A percentile compares a stretch with the other conserved stretches of the same genome.
Evolutionary conservation across 352 stramenopile genomes (phyloP).

Genomic region (Globisporangium rhizosaccharum): DNA sequence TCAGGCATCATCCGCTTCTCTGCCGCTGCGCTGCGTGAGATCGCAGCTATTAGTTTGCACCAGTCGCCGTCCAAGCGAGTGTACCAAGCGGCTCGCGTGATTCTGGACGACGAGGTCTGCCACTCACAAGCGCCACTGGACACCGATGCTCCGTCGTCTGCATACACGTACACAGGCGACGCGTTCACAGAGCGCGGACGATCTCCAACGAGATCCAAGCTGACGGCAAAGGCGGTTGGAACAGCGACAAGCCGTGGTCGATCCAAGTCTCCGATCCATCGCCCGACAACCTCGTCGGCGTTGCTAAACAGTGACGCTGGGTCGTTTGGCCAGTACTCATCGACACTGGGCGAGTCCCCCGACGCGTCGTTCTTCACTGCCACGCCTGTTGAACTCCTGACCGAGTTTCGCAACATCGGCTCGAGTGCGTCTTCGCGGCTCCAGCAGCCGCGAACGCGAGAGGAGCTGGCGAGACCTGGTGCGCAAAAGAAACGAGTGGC

Average conservation of each 20-base stretch:
- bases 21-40: constrained; percentile 38
- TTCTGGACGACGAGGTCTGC: constrained; percentile 47
- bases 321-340: constrained; percentile 31
- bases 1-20: constrained; percentile 65
- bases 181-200: constrained; percentile 1
- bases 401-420: constrained; percentile 16
- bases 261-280: constrained; percentile 30
- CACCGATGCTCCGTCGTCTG: neutral
- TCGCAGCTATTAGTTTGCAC: constrained; percentile 52
- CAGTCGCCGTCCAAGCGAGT: constrained; percentile 57
- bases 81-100: constrained; percentile 55
- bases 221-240: neutral
- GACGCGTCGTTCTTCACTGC: constrained; percentile 26
- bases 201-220: constrained; percentile 6
- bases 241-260: constrained; percentile 17
- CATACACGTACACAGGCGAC: neutral
- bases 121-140: constrained; percentile 2
- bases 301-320: constrained; percentile 5
- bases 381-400: constrained; percentile 22
- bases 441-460: constrained; percentile 29
- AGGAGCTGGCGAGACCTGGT: constrained; percentile 29
- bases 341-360: constrained; percentile 17
- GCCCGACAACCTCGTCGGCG: constrained; percentile 15
- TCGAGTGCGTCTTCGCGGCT: constrained; percentile 23
- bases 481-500: constrained; percentile 22